These are phyloP conservation scores for Syzygium aromaticum DNA, from an alignment of 345 rosid genomes.

Conservation along the genomic window DNA sequence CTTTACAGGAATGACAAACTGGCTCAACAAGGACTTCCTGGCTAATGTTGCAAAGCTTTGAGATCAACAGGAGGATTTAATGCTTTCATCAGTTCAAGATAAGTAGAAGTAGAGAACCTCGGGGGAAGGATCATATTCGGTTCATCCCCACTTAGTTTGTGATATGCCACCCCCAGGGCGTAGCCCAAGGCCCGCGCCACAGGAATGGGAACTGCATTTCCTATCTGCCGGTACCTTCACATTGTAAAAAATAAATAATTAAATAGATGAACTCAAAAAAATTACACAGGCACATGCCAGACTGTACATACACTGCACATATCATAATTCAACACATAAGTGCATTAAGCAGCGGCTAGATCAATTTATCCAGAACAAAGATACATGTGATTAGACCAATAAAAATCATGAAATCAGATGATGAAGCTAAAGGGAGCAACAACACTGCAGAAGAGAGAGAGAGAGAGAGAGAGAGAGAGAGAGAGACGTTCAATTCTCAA, in stretches of 20 bases:
- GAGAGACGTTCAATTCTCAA: neutral
- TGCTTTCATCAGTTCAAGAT: constrained; percentile 15
- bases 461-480: neutral
- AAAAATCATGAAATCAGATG: neutral
- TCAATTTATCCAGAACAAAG: neutral
- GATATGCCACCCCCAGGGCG: constrained; percentile 62
- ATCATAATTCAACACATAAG: neutral
- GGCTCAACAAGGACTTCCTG: neutral
- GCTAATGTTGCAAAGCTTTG: neutral
- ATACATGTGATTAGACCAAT: neutral
- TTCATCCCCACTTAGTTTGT: constrained; percentile 25
- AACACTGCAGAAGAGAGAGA: neutral
- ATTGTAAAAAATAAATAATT: neutral
- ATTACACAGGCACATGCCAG: neutral
- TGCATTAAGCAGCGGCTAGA: neutral
- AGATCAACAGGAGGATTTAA: neutral
- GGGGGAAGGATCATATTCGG: constrained; percentile 60
- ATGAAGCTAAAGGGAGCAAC: neutral
- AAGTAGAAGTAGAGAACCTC: constrained; percentile 63
- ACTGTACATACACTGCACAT: neutral
- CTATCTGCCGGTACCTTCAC: constrained; percentile 77
- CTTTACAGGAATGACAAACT: neutral
- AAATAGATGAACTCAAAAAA: neutral
- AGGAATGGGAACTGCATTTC: constrained; percentile 81
- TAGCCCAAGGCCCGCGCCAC: constrained; percentile 81